Percentiles rank a stretch among this genome's conserved stretches.
Evolutionary conservation across 1,284 basidiomycete species (phyloP).

Genomic region (Austroboletus novae-zelandiae): DNA sequence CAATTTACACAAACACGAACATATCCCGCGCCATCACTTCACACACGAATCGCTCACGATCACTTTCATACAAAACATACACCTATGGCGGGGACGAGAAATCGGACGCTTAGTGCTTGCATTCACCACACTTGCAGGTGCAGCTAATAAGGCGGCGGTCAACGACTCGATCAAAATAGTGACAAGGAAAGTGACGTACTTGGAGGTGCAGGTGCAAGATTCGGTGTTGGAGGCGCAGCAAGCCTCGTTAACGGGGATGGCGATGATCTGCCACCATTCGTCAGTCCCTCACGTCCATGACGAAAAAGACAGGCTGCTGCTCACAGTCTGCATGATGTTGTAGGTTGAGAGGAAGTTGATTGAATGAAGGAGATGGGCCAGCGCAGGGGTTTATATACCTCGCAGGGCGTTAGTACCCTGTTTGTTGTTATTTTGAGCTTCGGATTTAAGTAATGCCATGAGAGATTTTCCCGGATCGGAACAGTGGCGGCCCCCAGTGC

Average conservation of each 20-base stretch:
- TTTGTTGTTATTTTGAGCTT: too few species aligned
- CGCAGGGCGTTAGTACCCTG: too few species aligned
- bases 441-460: too few species aligned
- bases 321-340: constrained; percentile 22
- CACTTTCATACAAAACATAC: too few species aligned
- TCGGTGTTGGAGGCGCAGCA: constrained; percentile 15
- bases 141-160: constrained; percentile 13
- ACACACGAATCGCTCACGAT: too few species aligned
- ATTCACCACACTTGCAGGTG: constrained; percentile 18
- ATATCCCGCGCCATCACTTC: too few species aligned
- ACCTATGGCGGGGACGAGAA: too few species aligned
- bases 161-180: neutral
- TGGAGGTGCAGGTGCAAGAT: constrained; percentile 12
- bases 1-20: too few species aligned
- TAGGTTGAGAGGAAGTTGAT: neutral
- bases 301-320: neutral
- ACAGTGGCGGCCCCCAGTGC: too few species aligned
- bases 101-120: constrained; percentile 17
- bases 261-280: constrained; percentile 8
- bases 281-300: neutral
- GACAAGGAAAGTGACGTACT: constrained; percentile 2
- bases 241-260: constrained; percentile 24
- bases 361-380: neutral
- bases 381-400: too few species aligned
- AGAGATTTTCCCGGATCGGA: too few species aligned